Evolutionary conservation across 306 rosid species (phyloP).

Genomic region (Arachis hypogaea): DNA sequence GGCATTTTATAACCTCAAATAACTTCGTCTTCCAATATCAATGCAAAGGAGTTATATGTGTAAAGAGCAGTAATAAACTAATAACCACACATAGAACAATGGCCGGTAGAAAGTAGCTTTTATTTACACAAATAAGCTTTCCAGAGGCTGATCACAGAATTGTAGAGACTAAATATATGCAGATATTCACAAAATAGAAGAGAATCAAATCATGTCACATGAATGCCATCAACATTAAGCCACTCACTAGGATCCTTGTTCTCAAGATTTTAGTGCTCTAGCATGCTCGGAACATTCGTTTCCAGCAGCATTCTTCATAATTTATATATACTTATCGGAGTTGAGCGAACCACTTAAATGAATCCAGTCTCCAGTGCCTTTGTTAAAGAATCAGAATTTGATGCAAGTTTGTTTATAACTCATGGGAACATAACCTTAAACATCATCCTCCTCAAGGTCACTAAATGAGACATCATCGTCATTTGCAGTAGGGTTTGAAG

Average conservation of each 20-base stretch:
- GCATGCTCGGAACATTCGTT: slow-evolving; percentile 63
- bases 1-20: not conserved
- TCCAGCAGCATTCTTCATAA: slow-evolving; percentile 48
- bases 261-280: slow-evolving; percentile 54
- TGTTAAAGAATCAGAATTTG: slow-evolving; percentile 83
- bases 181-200: slow-evolving; percentile 60
- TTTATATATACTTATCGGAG: slow-evolving; percentile 63
- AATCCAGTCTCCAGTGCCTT: slow-evolving; percentile 94
- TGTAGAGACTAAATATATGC: slow-evolving; percentile 42
- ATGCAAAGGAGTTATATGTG: slow-evolving; percentile 16
- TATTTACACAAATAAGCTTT: slow-evolving; percentile 59
- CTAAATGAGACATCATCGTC: slow-evolving; percentile 98
- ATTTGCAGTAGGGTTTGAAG: slow-evolving; percentile 58
- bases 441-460: slow-evolving; percentile 92
- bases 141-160: slow-evolving; percentile 47
- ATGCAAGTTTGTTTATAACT: slow-evolving; percentile 59
- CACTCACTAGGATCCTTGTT: slow-evolving; percentile 86
- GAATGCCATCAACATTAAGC: slow-evolving; percentile 88
- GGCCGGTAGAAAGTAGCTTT: slow-evolving; percentile 48
- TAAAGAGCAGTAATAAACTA: slow-evolving; percentile 42
- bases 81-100: slow-evolving; percentile 46
- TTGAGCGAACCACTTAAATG: slow-evolving; percentile 72
- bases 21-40: slow-evolving; percentile 12
- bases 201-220: slow-evolving; percentile 46
- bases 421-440: slow-evolving; percentile 46